Evolutionary conservation across 2,329 filamentous ascomycete genomes (phyloP), one percentile per base, ranked within the genome.

Genomic region (Diaporthe velutina): DNA sequence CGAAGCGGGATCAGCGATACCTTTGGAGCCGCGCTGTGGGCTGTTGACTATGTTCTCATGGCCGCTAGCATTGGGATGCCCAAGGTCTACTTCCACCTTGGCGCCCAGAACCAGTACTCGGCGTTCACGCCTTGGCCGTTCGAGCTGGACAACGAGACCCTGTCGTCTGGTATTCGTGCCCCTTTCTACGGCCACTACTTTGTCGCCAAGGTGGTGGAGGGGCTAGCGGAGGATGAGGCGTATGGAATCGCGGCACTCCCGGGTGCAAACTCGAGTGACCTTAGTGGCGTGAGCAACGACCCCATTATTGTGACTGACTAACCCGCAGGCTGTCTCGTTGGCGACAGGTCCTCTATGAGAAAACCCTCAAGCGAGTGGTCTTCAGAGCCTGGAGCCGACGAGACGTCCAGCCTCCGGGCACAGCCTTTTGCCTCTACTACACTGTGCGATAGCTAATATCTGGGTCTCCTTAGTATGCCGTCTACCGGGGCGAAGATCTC

Each of bases 11-110:
- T 88, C 61, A 82, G 82, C 57, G 86, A 87, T 74, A 86, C 85
- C 0, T 87, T 87, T 74, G 87, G 87, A 66, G 86, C 86, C 10
- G 87, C 84, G 25, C 83, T 89, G 10, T 89, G 87, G 87, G 82
- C 83, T 70, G 80, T 86, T 38, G 87, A 89, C 79, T 88, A 86
- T 79, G 81, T 83, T 79, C 80, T 85, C 40, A 77, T 79, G 67
- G 83, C 81, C 54, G 83, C 83, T 2, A 78, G 80, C 35, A 74
- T 84, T 48, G 82, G 82, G 25, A 78, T 85, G 30, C 76, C 78
- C 60, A 82, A 81, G 79, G 77, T 82, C 0, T 86, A 86, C 78
- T 88, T 88, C 82, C 86, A 88, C 80, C 81, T 76, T 28, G 74
- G 74, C 17, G 74, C 72, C 55, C 50, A 74, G 60, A 67, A 66